Evolutionary conservation across 495 filamentous ascomycete genomes (phyloP).

Genomic region (Parathielavia appendiculata): DNA sequence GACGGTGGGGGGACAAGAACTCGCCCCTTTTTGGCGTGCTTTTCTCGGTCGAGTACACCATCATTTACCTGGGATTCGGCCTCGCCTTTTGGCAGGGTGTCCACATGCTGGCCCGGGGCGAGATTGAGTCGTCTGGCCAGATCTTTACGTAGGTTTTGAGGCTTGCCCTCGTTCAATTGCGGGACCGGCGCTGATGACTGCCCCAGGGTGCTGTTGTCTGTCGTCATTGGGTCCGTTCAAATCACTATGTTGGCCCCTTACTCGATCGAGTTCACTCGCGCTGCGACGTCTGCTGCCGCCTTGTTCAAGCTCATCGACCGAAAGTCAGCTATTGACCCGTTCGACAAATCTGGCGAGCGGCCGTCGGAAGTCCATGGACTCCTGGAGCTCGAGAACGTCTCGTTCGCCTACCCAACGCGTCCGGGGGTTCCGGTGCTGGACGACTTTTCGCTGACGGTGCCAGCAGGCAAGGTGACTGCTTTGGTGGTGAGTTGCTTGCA

Average conservation of each 20-base stretch:
- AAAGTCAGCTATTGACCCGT: conserved; percentile 71
- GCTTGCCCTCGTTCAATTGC: neutral
- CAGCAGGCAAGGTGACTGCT: conserved; percentile 79
- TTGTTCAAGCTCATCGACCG: conserved; percentile 87
- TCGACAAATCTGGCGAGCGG: conserved; percentile 60
- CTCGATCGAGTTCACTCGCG: conserved; percentile 65
- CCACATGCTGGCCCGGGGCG: conserved; percentile 61
- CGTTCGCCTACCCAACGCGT: conserved; percentile 85
- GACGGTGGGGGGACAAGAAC: conserved; percentile 67
- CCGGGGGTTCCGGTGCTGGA: conserved; percentile 77
- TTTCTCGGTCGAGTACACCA: conserved; percentile 69
- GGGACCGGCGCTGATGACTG: neutral
- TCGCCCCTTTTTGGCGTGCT: conserved; percentile 64
- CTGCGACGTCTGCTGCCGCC: conserved; percentile 76
- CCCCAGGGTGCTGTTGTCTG: conserved; percentile 63
- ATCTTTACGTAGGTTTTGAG: conserved; percentile 51
- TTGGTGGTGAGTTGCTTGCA: conserved; percentile 62
- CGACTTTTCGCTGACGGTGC: conserved; percentile 66
- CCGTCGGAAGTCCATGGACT: conserved; percentile 66
- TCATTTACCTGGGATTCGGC: conserved; percentile 80
- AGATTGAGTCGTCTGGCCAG: conserved; percentile 44
- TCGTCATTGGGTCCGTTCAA: conserved; percentile 81
- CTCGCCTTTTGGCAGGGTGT: conserved; percentile 93
- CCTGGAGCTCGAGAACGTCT: conserved; percentile 71
- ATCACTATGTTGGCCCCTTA: conserved; percentile 82